A percentile compares a stretch with the other conserved stretches of the same genome.
Conservation (phyloP, 169 alveolate genomes). For the Pseudocohnilembus persalinus region DNA sequence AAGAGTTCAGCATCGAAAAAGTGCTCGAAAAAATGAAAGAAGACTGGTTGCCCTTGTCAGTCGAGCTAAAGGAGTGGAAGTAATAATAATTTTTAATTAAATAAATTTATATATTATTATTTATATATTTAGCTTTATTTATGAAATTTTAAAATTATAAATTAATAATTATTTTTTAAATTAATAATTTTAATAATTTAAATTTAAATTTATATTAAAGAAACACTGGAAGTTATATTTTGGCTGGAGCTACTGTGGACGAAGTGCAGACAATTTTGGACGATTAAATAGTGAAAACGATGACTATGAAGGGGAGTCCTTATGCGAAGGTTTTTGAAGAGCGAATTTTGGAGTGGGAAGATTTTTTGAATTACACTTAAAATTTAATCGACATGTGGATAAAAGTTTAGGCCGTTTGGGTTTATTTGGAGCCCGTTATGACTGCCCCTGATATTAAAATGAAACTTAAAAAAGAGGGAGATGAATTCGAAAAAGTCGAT, state of each 20-base stretch:
- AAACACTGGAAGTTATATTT: slow-evolving; percentile 65
- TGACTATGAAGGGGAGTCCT: slow-evolving; percentile 86
- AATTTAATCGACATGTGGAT: slow-evolving; percentile 75
- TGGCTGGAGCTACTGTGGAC: slow-evolving; percentile 78
- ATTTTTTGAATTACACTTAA: slow-evolving; percentile 56
- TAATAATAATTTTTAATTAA: no score
- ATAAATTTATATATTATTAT: slow-evolving; percentile 61
- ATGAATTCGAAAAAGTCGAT: slow-evolving; percentile 77
- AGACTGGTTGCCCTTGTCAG: slow-evolving; percentile 86
- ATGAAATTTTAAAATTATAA: background rate
- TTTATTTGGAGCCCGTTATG: slow-evolving; percentile 82
- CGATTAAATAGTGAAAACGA: slow-evolving; percentile 78
- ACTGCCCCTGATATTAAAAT: slow-evolving; percentile 81
- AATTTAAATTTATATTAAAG: slow-evolving; percentile 38
- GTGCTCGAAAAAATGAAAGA: slow-evolving; percentile 77
- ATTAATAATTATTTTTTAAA: background rate
- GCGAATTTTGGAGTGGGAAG: slow-evolving; percentile 83
- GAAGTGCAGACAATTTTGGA: slow-evolving; percentile 80
- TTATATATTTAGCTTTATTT: slow-evolving; percentile 19
- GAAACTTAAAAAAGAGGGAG: slow-evolving; percentile 76
- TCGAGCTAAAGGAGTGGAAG: slow-evolving; percentile 77
- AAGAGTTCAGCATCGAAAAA: slow-evolving; percentile 86
- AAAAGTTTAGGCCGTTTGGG: slow-evolving; percentile 76
- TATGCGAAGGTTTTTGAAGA: slow-evolving; percentile 81
- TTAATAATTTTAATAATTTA: background rate